Evolutionary conservation across 805 yeast genomes (phyloP).

Genomic region (Candida sakaeoensis): DNA sequence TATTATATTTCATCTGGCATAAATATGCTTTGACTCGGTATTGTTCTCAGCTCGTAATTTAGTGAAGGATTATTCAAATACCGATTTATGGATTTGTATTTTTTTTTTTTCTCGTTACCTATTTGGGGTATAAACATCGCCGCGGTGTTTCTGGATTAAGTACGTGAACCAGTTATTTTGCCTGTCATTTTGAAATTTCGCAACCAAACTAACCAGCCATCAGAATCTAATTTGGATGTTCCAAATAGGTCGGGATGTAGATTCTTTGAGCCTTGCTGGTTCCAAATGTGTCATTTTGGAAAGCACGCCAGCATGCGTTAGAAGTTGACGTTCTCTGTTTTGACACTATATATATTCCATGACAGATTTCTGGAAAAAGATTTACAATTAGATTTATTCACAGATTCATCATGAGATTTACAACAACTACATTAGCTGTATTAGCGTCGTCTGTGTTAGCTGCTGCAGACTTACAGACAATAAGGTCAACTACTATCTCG

Average conservation of each 20-base stretch:
- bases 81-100: too few species aligned
- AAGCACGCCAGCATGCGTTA: background rate
- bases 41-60: background rate
- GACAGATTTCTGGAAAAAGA: background rate
- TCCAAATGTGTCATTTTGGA: background rate
- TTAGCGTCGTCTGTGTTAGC: constrained; percentile 21
- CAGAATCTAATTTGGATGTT: background rate
- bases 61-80: background rate
- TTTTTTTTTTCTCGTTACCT: too few species aligned
- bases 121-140: too few species aligned
- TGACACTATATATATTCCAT: background rate
- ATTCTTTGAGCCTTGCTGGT: background rate
- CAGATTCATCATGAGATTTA: background rate
- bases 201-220: background rate
- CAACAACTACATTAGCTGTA: constrained; percentile 5
- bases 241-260: background rate
- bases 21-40: background rate
- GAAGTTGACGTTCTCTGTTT: background rate
- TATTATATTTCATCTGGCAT: background rate
- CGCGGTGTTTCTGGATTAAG: too few species aligned
- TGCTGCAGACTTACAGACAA: constrained; percentile 16
- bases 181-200: background rate
- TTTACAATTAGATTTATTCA: background rate
- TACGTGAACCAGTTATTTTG: background rate
- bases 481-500: constrained; percentile 19